Evolutionary conservation across 805 yeast species (phyloP).

Genomic region (Suhomyces sp.): DNA sequence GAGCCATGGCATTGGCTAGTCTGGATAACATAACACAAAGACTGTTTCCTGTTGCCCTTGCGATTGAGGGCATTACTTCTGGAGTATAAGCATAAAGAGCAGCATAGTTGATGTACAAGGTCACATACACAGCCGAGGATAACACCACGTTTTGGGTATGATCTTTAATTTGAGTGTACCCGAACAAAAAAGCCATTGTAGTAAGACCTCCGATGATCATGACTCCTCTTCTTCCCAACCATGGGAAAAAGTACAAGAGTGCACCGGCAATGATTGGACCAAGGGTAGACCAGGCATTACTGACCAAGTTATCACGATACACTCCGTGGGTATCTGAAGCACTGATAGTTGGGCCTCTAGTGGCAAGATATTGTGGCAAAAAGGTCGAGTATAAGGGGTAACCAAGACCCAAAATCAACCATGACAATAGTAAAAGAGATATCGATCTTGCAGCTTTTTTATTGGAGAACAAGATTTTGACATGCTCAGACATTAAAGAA

Average conservation of each 20-base stretch:
- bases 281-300: slow-evolving; percentile 44
- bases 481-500: slow-evolving; percentile 7
- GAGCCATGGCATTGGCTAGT: slow-evolving; percentile 30
- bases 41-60: slow-evolving; percentile 38
- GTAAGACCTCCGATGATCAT: slow-evolving; percentile 18
- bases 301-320: slow-evolving; percentile 50
- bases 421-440: slow-evolving; percentile 12
- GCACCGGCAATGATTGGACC: slow-evolving; percentile 57
- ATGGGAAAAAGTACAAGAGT: slow-evolving; percentile 17
- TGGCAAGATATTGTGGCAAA: slow-evolving; percentile 39
- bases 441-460: slow-evolving; percentile 9
- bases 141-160: slow-evolving; percentile 18
- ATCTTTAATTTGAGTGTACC: slow-evolving; percentile 19
- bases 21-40: slow-evolving; percentile 32
- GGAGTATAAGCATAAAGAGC: slow-evolving; percentile 36
- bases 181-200: slow-evolving; percentile 22
- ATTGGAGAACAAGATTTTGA: slow-evolving; percentile 13
- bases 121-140: slow-evolving; percentile 16
- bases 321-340: slow-evolving; percentile 38
- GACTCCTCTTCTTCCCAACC: slow-evolving; percentile 20
- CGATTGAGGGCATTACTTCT: slow-evolving; percentile 36
- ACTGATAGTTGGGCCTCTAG: slow-evolving; percentile 48
- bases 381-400: slow-evolving; percentile 57
- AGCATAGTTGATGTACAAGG: slow-evolving; percentile 26
- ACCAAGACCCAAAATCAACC: slow-evolving; percentile 50